Percentiles rank a stretch among this genome's conserved stretches.
phyloP scores from a whole-genome alignment of 345 rosid species.

The Gossypium anomalum region DNA sequence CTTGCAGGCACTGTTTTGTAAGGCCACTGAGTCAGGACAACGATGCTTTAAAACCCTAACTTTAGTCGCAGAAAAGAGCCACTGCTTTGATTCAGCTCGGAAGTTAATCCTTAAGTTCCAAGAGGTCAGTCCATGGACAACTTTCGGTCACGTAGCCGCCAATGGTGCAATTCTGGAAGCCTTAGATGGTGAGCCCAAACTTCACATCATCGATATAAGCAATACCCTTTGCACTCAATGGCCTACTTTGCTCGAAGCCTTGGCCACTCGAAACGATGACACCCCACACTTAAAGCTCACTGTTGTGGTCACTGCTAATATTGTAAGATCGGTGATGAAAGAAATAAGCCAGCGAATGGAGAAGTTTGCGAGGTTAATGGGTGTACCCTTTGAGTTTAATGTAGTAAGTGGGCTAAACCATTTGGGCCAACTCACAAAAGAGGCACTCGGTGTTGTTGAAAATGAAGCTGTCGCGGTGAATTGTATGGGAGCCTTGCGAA shows the following conservation, averaged over 20 bases:
- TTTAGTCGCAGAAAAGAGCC: conserved; percentile 53
- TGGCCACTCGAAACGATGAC: conserved; percentile 64
- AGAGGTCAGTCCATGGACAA: conserved; percentile 84
- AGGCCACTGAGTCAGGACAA: conserved; percentile 58
- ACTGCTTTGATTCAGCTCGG: conserved; percentile 55
- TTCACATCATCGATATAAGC: conserved; percentile 71
- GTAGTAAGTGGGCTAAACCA: conserved; percentile 41
- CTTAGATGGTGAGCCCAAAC: conserved; percentile 56
- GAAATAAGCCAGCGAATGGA: conserved; percentile 74
- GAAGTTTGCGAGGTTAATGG: conserved; percentile 78
- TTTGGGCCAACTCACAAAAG: conserved; percentile 45
- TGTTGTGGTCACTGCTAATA: conserved; percentile 46
- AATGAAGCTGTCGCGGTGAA: conserved; percentile 63
- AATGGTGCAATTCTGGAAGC: conserved; percentile 76
- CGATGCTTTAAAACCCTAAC: conserved; percentile 65
- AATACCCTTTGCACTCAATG: conserved; percentile 82
- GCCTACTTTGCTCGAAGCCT: conserved; percentile 72
- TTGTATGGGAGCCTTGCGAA: conserved; percentile 55
- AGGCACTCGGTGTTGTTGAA: conserved; percentile 38
- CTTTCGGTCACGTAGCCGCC: conserved; percentile 76
- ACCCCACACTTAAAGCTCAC: conserved; percentile 73
- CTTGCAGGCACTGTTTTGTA: conserved; percentile 70
- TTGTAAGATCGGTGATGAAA: conserved; percentile 48
- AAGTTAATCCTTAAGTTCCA: conserved; percentile 67
- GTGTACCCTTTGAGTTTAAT: conserved; percentile 65